A percentile compares a stretch with the other conserved stretches of the same genome.
Conservation (phyloP, 352 stramenopile species). For the Pythium coloratum region DNA sequence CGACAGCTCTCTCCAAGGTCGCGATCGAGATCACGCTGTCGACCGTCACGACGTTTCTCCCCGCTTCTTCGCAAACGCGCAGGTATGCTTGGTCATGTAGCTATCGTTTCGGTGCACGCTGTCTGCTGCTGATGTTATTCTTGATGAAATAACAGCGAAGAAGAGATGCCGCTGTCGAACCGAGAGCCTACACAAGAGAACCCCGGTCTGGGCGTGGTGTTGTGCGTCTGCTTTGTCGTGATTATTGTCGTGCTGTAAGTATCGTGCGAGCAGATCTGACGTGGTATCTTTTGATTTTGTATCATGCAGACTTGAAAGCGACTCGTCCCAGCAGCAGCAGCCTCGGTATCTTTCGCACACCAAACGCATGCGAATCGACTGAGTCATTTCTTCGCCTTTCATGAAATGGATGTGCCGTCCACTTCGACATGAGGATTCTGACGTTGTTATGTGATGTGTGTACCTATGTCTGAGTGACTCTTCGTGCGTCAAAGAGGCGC, state of each 20-base stretch:
- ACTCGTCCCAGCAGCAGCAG: conserved; percentile 48
- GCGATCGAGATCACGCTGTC: conserved; percentile 81
- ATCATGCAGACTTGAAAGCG: conserved; percentile 27
- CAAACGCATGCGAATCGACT: conserved; percentile 44
- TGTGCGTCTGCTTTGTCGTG: background rate
- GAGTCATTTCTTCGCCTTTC: background rate
- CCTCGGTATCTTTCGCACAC: conserved; percentile 62
- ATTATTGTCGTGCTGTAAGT: background rate
- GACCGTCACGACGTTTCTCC: conserved; percentile 78
- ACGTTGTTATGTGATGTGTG: background rate
- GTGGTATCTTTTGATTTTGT: background rate
- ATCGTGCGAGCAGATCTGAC: background rate
- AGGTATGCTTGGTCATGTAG: conserved; percentile 27
- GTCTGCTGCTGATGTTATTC: background rate
- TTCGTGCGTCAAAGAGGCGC: conserved; percentile 8
- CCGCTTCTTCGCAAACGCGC: conserved; percentile 54
- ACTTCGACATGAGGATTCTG: background rate
- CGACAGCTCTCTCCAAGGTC: conserved; percentile 66
- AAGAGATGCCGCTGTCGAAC: conserved; percentile 7
- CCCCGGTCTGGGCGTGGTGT: background rate
- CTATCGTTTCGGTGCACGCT: background rate
- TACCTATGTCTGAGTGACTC: conserved; percentile 7
- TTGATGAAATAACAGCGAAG: conserved; percentile 15
- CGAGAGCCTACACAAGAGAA: conserved; percentile 1
- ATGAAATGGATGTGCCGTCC: background rate